Evolutionary conservation across 2,329 filamentous ascomycete species (phyloP).

Genomic region (Fusarium oligoseptatum): DNA sequence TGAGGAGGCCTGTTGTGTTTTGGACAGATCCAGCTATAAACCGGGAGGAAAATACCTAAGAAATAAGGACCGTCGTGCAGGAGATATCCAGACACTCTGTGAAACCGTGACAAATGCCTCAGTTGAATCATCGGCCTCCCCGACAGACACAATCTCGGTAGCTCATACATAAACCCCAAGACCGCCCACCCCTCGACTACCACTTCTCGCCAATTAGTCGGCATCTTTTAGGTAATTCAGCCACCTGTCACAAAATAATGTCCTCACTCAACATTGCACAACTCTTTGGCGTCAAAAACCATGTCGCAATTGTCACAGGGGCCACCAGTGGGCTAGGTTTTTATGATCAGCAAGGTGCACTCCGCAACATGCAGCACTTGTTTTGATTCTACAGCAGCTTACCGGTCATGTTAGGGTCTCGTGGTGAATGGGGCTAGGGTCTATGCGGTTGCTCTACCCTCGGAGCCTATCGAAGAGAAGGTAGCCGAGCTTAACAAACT

Average conservation of each 20-base stretch:
- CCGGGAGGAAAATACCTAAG: neutral
- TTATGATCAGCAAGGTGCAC: neutral
- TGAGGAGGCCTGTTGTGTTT: neutral
- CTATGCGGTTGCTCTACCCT: conserved; percentile 57
- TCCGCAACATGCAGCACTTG: neutral
- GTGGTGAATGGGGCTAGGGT: conserved; percentile 62
- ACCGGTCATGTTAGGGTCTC: conserved; percentile 50
- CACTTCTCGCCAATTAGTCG: neutral
- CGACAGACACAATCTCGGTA: neutral
- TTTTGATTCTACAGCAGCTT: neutral
- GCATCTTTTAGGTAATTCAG: neutral
- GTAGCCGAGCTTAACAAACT: conserved; percentile 56
- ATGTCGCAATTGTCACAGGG: neutral
- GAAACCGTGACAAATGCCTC: neutral
- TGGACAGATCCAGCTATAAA: neutral
- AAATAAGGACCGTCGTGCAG: neutral
- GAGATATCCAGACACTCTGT: neutral
- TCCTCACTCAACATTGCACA: neutral
- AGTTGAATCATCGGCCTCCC: neutral
- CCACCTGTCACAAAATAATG: neutral
- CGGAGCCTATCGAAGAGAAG: conserved; percentile 55
- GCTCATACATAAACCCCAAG: neutral
- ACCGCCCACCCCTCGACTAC: neutral
- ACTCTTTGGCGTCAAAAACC: neutral
- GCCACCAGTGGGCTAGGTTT: neutral